A percentile compares a stretch with the other conserved stretches of the same genome.
These are phyloP conservation scores for Leucaena leucocephala DNA, from an alignment of 306 rosid genomes.

Conservation along the genomic window DNA sequence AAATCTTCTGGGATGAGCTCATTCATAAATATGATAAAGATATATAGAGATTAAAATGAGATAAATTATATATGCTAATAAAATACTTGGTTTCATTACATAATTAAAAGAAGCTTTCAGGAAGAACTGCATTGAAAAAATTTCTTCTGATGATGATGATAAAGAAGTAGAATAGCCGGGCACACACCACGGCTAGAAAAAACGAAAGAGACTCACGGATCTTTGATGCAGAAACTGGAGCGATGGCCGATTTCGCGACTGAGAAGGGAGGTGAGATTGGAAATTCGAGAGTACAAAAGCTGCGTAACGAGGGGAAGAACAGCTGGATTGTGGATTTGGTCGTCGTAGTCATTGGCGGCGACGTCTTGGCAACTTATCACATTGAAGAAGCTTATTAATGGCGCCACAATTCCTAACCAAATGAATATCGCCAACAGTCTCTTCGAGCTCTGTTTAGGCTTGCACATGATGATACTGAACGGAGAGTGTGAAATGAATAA, in stretches of 20 bases:
- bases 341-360: constrained; percentile 47
- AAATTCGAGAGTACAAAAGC: constrained; percentile 56
- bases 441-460: constrained; percentile 36
- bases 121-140: neutral
- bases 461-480: neutral
- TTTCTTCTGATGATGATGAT: neutral
- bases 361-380: constrained; percentile 56
- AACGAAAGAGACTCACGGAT: constrained; percentile 59
- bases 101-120: neutral
- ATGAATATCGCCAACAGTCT: constrained; percentile 19
- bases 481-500: neutral
- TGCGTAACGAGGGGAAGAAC: constrained; percentile 70
- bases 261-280: constrained; percentile 68
- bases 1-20: neutral
- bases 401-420: constrained; percentile 34
- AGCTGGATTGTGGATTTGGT: constrained; percentile 62
- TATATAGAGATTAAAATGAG: neutral
- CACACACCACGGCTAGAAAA: neutral
- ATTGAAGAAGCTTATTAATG: constrained; percentile 46
- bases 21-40: neutral
- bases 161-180: neutral
- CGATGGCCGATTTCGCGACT: constrained; percentile 50
- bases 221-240: constrained; percentile 76
- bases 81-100: no score
- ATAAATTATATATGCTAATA: no score